Conservation (phyloP, 1,139 yeast species). For the Saccharomyces hybrid region DNA sequence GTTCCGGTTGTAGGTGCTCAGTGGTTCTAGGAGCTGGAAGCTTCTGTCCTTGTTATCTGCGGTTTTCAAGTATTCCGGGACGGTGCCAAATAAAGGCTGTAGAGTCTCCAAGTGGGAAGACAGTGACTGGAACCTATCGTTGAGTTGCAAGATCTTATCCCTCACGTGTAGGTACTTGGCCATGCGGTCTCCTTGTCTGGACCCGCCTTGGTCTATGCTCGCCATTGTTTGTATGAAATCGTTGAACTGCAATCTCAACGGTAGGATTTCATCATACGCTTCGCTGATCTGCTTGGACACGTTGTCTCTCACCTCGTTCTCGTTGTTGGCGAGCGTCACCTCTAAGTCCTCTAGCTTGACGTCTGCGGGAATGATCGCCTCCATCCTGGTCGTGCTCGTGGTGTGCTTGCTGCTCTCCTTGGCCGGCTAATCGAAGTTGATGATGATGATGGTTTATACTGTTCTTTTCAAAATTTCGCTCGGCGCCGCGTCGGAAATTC, state of each 20-base stretch:
- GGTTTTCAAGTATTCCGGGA: conserved; percentile 18
- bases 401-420: background rate
- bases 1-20: conserved; percentile 9
- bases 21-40: conserved; percentile 23
- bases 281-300: conserved; percentile 11
- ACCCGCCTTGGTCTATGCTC: conserved; percentile 13
- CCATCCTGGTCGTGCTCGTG: background rate
- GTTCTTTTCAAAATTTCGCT: conserved; percentile 1
- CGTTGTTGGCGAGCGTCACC: conserved; percentile 12
- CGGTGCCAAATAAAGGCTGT: conserved; percentile 24
- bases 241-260: conserved; percentile 25
- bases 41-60: conserved; percentile 17
- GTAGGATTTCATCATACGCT: conserved; percentile 21
- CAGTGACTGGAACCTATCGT: conserved; percentile 19
- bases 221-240: conserved; percentile 25
- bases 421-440: background rate
- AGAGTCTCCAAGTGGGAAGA: conserved; percentile 21
- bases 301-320: conserved; percentile 8
- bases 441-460: background rate
- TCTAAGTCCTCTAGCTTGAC: conserved; percentile 19
- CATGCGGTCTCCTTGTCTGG: background rate
- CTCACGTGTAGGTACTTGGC: conserved; percentile 10
- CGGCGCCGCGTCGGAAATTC: background rate
- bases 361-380: background rate
- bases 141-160: conserved; percentile 17